Base-by-base conservation (phyloP, 2,329 filamentous ascomycete species). In the Ophiostoma fasciatum region DNA sequence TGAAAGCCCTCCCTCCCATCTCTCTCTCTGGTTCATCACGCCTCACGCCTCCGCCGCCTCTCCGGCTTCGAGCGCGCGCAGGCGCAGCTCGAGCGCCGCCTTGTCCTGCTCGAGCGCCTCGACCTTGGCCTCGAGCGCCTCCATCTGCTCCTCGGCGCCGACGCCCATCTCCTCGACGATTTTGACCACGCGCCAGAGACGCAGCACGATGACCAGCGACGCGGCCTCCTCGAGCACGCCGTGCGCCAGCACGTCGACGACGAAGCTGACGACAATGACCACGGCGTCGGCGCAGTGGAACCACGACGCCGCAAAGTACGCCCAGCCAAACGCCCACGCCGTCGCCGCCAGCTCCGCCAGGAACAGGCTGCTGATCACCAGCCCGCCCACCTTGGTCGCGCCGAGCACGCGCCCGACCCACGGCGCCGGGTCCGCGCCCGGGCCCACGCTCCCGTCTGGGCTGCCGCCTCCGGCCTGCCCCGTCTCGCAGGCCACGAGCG, bases 141-240 rank as follows among this genome's bases (percentile, higher is more conserved):
- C 73, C 57, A 74, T 68, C 49, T 72, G 62, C 53, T 80, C 74
- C 25, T 68, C 57, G 2, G 74, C 73, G 8, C 72, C 74, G 7
- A 75, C 63, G 21, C 68, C 68, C 42, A 80, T 61, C 52, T 82
- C 77, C 48, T 82, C 74, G 7, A 78, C 69, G 35, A 81, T 77
- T 58, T 81, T 79, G 50, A 79, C 71, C 30, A 82, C 64, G 13
- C 78, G 65, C 71, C 75, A 80, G 4, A 82, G 59, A 36, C 77
- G 70, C 30, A 82, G 57, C 4, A 79, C 62, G 20, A 82, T 63
- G 33, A 82, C 65, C n/a, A 82, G 58, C 1, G 72, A 78, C 1
- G 68, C 73, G 31, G 78, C 70, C 48, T 79, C 71, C 51, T 76
- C 71, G 6, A 71, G 54, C 2, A 70, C 54, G 30, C 75, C 76